Evolutionary conservation across 257 asterid species (phyloP).

Genomic region (Solanum gandarillasii): DNA sequence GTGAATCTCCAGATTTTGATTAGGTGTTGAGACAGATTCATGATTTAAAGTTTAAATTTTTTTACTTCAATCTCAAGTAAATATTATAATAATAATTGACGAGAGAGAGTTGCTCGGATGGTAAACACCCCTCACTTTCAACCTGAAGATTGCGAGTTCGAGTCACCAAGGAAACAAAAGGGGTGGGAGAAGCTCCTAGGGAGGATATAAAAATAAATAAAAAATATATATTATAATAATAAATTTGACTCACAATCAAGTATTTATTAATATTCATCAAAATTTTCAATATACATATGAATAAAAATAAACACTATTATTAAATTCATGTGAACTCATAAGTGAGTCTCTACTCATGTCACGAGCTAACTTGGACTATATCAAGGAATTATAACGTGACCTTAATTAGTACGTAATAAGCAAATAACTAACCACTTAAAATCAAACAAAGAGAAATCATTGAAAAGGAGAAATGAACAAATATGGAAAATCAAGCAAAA

Average conservation of each 20-base stretch:
- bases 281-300: background rate
- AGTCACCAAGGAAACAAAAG: too few relatives aligned
- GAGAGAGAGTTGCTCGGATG: too few relatives aligned
- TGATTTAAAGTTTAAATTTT: background rate
- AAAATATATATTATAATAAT: background rate
- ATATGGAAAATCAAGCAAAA: background rate
- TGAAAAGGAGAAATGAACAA: background rate
- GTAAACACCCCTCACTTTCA: too few relatives aligned
- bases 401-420: background rate
- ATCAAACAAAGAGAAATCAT: background rate
- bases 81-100: background rate
- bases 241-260: background rate
- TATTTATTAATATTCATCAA: background rate
- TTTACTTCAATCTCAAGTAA: background rate
- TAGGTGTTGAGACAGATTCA: background rate
- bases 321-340: background rate
- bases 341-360: background rate
- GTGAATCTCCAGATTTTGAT: background rate
- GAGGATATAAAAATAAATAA: too few relatives aligned
- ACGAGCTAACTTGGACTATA: background rate
- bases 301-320: background rate
- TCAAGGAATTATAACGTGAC: background rate
- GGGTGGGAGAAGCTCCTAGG: too few relatives aligned
- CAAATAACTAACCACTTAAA: background rate
- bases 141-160: too few relatives aligned